Evolutionary conservation across 371 early-diverging fungal species (phyloP).

Genomic region (Mucor sp.): DNA sequence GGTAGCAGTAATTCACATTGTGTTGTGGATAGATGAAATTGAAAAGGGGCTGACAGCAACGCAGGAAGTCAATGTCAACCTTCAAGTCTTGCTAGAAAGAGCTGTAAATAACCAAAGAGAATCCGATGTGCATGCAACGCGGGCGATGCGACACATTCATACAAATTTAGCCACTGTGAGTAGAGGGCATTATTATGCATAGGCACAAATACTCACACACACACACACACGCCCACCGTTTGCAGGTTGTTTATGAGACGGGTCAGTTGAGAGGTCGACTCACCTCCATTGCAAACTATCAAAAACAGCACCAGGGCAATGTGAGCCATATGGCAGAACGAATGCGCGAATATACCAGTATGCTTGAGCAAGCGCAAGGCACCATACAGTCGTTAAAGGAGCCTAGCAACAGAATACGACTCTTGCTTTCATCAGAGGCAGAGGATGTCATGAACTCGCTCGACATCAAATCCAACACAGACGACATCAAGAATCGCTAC

Average conservation of each 20-base stretch:
- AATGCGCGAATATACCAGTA: conserved; percentile 46
- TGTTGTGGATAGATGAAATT: conserved; percentile 28
- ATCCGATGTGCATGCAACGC: conserved; percentile 53
- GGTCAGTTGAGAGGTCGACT: conserved; percentile 35
- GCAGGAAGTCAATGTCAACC: conserved; percentile 65
- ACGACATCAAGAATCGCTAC: conserved; percentile 30
- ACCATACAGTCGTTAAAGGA: conserved; percentile 34
- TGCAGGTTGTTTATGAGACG: conserved; percentile 41
- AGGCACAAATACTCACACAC: not conserved
- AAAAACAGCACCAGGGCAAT: conserved; percentile 35
- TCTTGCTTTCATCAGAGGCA: conserved; percentile 1
- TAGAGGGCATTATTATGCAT: not conserved
- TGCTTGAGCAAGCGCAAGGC: conserved; percentile 48
- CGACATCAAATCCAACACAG: not conserved
- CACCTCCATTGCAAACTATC: conserved; percentile 28
- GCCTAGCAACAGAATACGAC: conserved; percentile 9
- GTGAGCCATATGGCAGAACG: conserved; percentile 31
- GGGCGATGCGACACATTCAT: conserved; percentile 45
- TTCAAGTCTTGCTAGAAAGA: conserved; percentile 59
- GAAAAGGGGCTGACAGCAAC: conserved; percentile 58
- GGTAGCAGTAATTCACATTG: not conserved
- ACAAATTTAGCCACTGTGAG: conserved; percentile 57
- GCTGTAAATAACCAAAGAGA: conserved; percentile 61
- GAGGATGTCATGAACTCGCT: conserved; percentile 6
- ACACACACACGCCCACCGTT: no score